Evolutionary conservation across 192 early-diverging fungal species (phyloP), one percentile per base, ranked within the genome.

Genomic region (Dimargaris verticillata): DNA sequence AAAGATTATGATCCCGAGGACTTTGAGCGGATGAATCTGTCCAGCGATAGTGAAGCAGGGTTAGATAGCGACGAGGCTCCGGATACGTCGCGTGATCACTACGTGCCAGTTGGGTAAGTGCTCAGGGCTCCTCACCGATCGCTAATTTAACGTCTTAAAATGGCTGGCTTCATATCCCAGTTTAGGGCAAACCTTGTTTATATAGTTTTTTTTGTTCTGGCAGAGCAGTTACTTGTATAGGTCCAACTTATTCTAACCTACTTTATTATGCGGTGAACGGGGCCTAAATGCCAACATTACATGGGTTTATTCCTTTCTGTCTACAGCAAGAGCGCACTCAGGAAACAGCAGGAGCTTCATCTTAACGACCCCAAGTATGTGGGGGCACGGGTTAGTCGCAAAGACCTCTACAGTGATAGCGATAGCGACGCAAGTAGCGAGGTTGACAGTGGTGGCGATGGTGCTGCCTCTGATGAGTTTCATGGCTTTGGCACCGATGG

Each of bases 291-390:
- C 2, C 33, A 38, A 38, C 33, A 38, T 38, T 38, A 5, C 33
- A 38, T 38, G 33, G 33, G 2, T 38, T 38, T 2, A 38, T 7
- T 38, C 7, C 33, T 38, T 38, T 38, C 33, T 38, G 33, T 38
- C 7, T 38, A 33, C 62, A 76, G 74, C 14, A 88, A 84, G 69
- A 85, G 85, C 70, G 60, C 71, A 15, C 61, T 88, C 47, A 76
- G 83, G 47, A 69, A 68, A 42, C 73, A 75, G 44, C 73, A 81
- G 50, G 76, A 78, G 7, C 73, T 82, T 25, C 68, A 80, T 6
- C 72, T 85, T 61, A 79, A 84, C 20, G 87, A 85, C 42, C 85
- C 87, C 3, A 83, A 84, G 57, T 88, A 88, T 66, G 64, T 70
- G 25, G 87, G 87, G 41, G 79, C 81, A 58, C 76, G 75, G 38